phyloP scores from a whole-genome alignment of 164 flowering plant genomes.

The Saururus chinensis region DNA sequence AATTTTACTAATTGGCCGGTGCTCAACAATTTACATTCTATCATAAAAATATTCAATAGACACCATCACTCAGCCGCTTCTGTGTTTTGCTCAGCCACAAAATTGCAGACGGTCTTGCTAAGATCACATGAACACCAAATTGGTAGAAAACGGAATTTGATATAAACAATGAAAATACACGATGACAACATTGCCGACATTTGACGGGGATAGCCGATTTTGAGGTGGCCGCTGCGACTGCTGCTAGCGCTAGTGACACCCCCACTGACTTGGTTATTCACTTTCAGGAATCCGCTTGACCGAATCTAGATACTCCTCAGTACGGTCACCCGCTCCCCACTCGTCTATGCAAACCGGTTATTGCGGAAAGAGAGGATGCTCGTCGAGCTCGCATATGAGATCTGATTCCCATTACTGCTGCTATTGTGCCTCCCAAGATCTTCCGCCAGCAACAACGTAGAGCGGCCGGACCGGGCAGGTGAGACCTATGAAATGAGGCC shows the following conservation, averaged over 20 bases:
- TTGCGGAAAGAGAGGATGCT: conserved; percentile 30
- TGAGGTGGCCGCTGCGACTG: conserved; percentile 15
- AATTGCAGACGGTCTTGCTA: too few species aligned
- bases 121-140: too few species aligned
- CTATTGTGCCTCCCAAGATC: conserved; percentile 16
- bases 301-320: conserved; percentile 89
- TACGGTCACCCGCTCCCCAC: conserved; percentile 32
- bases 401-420: conserved; percentile 11
- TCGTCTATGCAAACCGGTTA: conserved; percentile 14
- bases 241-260: conserved; percentile 8
- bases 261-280: conserved; percentile 15
- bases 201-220: conserved; percentile 15
- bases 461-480: not conserved
- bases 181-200: conserved; percentile 4
- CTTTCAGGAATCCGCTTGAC: conserved; percentile 61
- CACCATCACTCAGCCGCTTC: too few species aligned
- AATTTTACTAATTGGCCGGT: too few species aligned
- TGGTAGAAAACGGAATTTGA: not conserved
- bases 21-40: too few species aligned
- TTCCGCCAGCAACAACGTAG: conserved; percentile 15
- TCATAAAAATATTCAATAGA: too few species aligned
- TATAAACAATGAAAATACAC: not conserved
- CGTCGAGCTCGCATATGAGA: conserved; percentile 35
- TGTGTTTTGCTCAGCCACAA: too few species aligned
- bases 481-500: conserved; percentile 6